Evolutionary conservation across 345 rosid species (phyloP).

Genomic region (Eucalyptus albens): DNA sequence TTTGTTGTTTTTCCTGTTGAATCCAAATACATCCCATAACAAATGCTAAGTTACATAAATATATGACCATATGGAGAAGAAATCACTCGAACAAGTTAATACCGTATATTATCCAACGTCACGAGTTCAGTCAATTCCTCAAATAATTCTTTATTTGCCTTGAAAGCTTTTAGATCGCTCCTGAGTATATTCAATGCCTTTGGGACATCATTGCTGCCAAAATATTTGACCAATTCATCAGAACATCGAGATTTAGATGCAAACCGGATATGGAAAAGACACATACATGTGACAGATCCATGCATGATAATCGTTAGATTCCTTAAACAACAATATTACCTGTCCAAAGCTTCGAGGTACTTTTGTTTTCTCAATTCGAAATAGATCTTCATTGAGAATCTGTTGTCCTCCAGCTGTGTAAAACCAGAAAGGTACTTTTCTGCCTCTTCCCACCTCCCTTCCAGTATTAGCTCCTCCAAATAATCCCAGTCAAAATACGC

Average conservation of each 20-base stretch:
- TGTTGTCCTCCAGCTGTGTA: slow-evolving; percentile 28
- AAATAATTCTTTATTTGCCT: slow-evolving; percentile 15
- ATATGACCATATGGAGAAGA: neutral
- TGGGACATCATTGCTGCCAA: neutral
- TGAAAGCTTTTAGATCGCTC: slow-evolving; percentile 21
- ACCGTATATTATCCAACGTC: slow-evolving; percentile 18
- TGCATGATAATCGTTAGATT: neutral
- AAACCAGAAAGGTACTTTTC: slow-evolving; percentile 56
- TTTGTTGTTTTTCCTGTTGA: slow-evolving; percentile 23
- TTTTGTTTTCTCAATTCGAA: slow-evolving; percentile 48
- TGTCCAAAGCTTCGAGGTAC: neutral
- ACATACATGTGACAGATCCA: neutral
- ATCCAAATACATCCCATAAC: neutral
- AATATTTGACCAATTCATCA: neutral
- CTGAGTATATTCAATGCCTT: neutral
- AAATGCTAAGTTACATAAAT: neutral
- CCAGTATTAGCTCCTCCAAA: slow-evolving; percentile 16
- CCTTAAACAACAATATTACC: neutral
- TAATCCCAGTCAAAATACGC: slow-evolving; percentile 16
- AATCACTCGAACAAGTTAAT: neutral
- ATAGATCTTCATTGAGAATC: slow-evolving; percentile 41
- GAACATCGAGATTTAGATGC: neutral
- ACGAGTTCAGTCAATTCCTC: slow-evolving; percentile 25
- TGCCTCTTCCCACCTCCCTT: slow-evolving; percentile 34
- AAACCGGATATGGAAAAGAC: neutral